phyloP scores from a whole-genome alignment of 2,329 filamentous ascomycete species.

The Beauveria brongniartii region DNA sequence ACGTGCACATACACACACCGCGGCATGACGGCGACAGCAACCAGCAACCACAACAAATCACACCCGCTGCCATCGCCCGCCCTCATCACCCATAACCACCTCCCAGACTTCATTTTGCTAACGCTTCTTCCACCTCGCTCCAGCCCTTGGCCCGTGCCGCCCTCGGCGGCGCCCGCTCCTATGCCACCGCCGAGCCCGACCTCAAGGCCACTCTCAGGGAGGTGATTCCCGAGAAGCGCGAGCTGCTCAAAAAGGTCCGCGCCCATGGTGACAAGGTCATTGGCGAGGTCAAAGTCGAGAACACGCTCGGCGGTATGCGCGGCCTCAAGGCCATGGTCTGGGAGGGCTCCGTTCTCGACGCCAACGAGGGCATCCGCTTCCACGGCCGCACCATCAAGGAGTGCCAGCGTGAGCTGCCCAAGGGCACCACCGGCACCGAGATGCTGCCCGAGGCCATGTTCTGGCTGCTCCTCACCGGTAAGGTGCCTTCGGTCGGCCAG shows the following conservation, averaged over 20 bases:
- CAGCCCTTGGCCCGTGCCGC: slow-evolving; percentile 25
- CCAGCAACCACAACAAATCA: background rate
- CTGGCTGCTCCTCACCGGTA: slow-evolving; percentile 91
- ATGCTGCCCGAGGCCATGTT: slow-evolving; percentile 99
- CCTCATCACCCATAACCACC: background rate
- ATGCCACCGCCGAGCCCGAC: slow-evolving; percentile 75
- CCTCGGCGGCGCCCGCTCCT: slow-evolving; percentile 40
- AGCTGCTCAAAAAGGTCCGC: slow-evolving; percentile 91
- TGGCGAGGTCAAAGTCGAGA: slow-evolving; percentile 89
- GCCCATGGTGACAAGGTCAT: slow-evolving; percentile 72
- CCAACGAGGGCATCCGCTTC: slow-evolving; percentile 96
- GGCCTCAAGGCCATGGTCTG: slow-evolving; percentile 97
- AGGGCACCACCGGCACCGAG: slow-evolving; percentile 84
- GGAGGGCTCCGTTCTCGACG: slow-evolving; percentile 95
- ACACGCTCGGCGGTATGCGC: slow-evolving; percentile 93
- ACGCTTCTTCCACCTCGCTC: background rate
- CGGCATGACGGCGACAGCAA: background rate
- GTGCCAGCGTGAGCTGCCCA: slow-evolving; percentile 87
- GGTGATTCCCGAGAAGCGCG: slow-evolving; percentile 84
- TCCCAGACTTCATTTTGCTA: background rate
- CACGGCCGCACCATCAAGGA: slow-evolving; percentile 97
- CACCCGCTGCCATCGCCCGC: background rate
- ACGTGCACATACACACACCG: slow-evolving; percentile 20
- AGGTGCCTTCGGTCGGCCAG: slow-evolving; percentile 77
- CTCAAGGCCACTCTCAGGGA: slow-evolving; percentile 81